Evolutionary conservation across 1,284 basidiomycete genomes (phyloP).

Genomic region (Trichosporon faecale): DNA sequence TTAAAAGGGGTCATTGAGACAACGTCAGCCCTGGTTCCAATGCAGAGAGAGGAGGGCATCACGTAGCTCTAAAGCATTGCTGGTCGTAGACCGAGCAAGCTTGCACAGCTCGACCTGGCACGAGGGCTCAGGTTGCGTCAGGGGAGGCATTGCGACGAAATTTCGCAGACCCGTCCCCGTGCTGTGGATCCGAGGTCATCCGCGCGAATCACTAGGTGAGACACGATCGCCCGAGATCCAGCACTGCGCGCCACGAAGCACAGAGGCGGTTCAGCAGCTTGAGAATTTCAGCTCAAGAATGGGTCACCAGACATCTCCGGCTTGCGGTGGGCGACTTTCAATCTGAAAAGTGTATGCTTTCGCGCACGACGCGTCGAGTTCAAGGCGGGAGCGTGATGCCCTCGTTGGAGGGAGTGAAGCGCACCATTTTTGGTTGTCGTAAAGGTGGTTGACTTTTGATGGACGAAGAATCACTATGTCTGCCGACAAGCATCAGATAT

Average conservation of each 20-base stretch:
- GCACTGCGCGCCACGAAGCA: constrained; percentile 2
- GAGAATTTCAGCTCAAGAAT: not conserved
- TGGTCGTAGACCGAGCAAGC: constrained; percentile 8
- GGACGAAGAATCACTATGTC: constrained; percentile 15
- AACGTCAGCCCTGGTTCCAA: constrained; percentile 36
- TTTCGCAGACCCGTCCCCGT: not conserved
- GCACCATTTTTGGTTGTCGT: constrained; percentile 26
- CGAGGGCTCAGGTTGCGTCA: constrained; percentile 2
- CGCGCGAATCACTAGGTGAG: not conserved
- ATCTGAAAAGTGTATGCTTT: constrained; percentile 4
- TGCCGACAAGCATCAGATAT: not conserved
- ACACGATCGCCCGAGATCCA: not conserved
- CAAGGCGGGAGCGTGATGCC: constrained; percentile 25
- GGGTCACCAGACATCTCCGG: constrained; percentile 18
- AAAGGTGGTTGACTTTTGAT: constrained; percentile 21
- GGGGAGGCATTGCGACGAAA: not conserved
- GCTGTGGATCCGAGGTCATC: not conserved
- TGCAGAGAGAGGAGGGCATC: constrained; percentile 31
- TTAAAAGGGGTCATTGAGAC: constrained; percentile 49
- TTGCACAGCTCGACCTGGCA: constrained; percentile 21
- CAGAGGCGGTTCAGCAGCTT: constrained; percentile 5
- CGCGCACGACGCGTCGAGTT: constrained; percentile 9
- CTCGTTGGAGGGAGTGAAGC: constrained; percentile 18
- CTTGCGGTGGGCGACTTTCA: not conserved
- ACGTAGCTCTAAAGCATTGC: constrained; percentile 34